Conservation (phyloP, 768 basidiomycete species). For the Lentinula boryana region DNA sequence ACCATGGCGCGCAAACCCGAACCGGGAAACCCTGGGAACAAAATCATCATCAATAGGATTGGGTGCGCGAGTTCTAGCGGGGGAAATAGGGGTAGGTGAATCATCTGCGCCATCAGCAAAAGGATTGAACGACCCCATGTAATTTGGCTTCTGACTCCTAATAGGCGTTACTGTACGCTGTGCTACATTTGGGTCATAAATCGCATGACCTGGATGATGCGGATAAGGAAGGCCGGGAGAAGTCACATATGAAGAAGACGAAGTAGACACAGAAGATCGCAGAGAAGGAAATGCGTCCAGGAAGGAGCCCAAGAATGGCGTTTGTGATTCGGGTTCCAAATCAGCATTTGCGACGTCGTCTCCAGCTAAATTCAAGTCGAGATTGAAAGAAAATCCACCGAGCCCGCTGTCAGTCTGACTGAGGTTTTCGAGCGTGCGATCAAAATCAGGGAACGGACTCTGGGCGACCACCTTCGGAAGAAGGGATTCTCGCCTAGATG, state of each 20-base stretch:
- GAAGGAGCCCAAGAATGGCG: conserved; percentile 58
- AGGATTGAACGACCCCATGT: conserved; percentile 76
- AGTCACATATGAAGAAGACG: conserved; percentile 30
- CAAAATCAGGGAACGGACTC: conserved; percentile 86
- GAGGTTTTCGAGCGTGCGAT: conserved; percentile 73
- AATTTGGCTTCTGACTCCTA: conserved; percentile 47
- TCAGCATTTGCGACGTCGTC: conserved; percentile 38
- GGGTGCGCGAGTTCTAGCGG: conserved; percentile 24
- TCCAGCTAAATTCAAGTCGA: conserved; percentile 71
- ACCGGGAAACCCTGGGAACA: conserved; percentile 66
- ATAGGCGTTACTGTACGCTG: conserved; percentile 29
- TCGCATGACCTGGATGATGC: conserved; percentile 40
- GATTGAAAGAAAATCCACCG: conserved; percentile 79
- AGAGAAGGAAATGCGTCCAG: conserved; percentile 68
- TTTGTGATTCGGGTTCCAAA: conserved; percentile 44
- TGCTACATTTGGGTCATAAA: conserved; percentile 47
- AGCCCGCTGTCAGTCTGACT: conserved; percentile 54
- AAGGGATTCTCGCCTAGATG: conserved; percentile 61
- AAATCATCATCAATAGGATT: conserved; percentile 53
- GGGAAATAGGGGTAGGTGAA: conserved; percentile 22
- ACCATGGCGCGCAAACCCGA: conserved; percentile 68
- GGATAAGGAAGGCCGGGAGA: conserved; percentile 53
- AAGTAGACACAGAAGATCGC: conserved; percentile 26
- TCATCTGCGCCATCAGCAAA: conserved; percentile 62
- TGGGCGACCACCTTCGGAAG: conserved; percentile 30